Percentiles rank a stretch among this genome's conserved stretches.
Evolutionary conservation across 495 filamentous ascomycete species (phyloP).

Genomic region (Talaromyces stipitatus): DNA sequence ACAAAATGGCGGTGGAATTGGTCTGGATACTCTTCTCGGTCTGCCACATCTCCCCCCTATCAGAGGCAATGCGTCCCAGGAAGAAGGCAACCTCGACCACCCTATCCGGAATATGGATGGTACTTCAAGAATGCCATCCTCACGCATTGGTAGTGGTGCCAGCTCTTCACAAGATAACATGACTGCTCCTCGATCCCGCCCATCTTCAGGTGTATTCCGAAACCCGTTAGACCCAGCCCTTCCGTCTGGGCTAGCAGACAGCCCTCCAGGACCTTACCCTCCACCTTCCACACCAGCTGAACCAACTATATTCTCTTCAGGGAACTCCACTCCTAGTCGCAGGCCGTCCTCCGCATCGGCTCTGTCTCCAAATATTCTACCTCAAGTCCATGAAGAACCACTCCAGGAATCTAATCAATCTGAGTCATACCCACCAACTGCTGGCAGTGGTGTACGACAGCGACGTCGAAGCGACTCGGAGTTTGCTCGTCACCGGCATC

Average conservation of each 20-base stretch:
- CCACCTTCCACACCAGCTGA: constrained; percentile 66
- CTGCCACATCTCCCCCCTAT: constrained; percentile 51
- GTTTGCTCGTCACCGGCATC: constrained; percentile 48
- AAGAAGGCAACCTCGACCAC: constrained; percentile 24
- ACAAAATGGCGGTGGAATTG: constrained; percentile 31
- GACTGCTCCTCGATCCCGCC: constrained; percentile 37
- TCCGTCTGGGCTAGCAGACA: constrained; percentile 43
- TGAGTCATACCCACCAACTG: constrained; percentile 12
- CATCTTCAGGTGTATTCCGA: constrained; percentile 2
- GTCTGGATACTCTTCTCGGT: constrained; percentile 40
- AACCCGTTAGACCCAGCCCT: constrained; percentile 24
- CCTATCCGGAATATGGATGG: constrained; percentile 29
- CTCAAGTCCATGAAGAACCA: constrained; percentile 29
- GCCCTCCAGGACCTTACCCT: constrained; percentile 54
- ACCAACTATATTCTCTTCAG: constrained; percentile 47
- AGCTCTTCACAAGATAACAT: constrained; percentile 31
- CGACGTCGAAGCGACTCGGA: constrained; percentile 57
- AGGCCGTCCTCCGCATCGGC: constrained; percentile 48
- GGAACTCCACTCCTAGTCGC: constrained; percentile 46
- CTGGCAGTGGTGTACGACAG: constrained; percentile 33
- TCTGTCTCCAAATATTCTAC: constrained; percentile 24
- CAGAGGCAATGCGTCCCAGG: constrained; percentile 37
- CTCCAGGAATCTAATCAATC: constrained; percentile 27
- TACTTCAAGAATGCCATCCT: constrained; percentile 44
- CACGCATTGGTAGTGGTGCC: constrained; percentile 41